A percentile compares a stretch with the other conserved stretches of the same genome.
phyloP scores from a whole-genome alignment of 192 early-diverging fungal species.

The Funneliformis geosporum region DNA sequence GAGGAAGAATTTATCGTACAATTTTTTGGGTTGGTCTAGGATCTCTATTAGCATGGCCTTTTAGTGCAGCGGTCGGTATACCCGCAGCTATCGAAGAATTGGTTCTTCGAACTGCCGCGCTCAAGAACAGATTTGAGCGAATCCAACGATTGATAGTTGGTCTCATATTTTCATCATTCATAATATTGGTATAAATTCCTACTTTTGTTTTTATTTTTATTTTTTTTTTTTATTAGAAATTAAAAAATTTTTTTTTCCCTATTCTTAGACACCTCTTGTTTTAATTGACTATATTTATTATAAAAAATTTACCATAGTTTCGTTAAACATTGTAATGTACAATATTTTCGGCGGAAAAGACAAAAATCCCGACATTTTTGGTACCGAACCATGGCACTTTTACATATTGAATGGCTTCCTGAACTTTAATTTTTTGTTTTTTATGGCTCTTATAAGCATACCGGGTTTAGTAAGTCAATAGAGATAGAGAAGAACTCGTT shows the following conservation, averaged over 20 bases:
- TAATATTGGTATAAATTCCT: constrained; percentile 6
- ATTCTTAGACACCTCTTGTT: constrained; percentile 57
- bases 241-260: background rate
- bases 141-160: constrained; percentile 37
- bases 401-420: constrained; percentile 88
- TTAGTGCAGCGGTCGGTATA: constrained; percentile 69
- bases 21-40: constrained; percentile 66
- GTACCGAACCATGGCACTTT: constrained; percentile 82
- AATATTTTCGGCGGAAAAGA: constrained; percentile 79
- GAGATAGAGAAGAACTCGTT: background rate
- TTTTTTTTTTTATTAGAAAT: background rate
- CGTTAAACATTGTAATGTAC: constrained; percentile 88
- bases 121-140: constrained; percentile 45
- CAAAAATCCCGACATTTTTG: constrained; percentile 76
- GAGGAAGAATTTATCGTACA: constrained; percentile 54
- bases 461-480: constrained; percentile 59
- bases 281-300: constrained; percentile 82
- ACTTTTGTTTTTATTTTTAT: too few species aligned
- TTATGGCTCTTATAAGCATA: constrained; percentile 66
- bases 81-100: constrained; percentile 80
- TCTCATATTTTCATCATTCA: background rate
- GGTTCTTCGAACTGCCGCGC: constrained; percentile 48
- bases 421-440: constrained; percentile 87
- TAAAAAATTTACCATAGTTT: constrained; percentile 64
- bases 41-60: constrained; percentile 85